phyloP scores from a whole-genome alignment of 345 rosid species.

The Cardamine chenopodiifolia region DNA sequence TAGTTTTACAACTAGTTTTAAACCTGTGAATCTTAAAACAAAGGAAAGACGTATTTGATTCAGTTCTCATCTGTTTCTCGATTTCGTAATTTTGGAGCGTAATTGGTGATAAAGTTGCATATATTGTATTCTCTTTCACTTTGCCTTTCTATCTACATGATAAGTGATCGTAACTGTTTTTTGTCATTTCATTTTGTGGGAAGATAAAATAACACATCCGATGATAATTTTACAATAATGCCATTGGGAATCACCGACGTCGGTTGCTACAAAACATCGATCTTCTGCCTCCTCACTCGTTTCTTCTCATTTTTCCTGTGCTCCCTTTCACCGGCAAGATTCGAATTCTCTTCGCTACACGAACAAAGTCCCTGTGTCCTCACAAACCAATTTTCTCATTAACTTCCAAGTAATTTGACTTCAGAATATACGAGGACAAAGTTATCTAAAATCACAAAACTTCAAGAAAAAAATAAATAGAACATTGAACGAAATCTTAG shows the following conservation, averaged over 20 bases:
- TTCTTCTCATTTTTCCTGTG: conserved; percentile 53
- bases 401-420: neutral
- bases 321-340: conserved; percentile 73
- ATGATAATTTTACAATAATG: conserved; percentile 31
- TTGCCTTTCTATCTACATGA: neutral
- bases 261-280: conserved; percentile 32
- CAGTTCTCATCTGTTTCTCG: neutral
- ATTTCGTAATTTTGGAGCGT: neutral
- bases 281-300: conserved; percentile 33
- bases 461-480: neutral
- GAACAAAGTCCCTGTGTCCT: conserved; percentile 74
- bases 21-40: neutral
- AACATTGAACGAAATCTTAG: neutral
- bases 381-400: conserved; percentile 20
- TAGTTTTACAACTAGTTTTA: neutral
- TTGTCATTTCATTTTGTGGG: neutral
- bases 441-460: neutral
- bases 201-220: conserved; percentile 26
- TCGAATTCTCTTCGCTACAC: conserved; percentile 88
- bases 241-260: conserved; percentile 19
- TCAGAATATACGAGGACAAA: neutral
- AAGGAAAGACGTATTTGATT: neutral
- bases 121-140: neutral
- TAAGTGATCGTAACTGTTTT: neutral
- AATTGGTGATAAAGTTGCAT: neutral